These are phyloP conservation scores for Fusarium sp. DNA, from an alignment of 2,329 filamentous ascomycete genomes.

Conservation along the genomic window DNA sequence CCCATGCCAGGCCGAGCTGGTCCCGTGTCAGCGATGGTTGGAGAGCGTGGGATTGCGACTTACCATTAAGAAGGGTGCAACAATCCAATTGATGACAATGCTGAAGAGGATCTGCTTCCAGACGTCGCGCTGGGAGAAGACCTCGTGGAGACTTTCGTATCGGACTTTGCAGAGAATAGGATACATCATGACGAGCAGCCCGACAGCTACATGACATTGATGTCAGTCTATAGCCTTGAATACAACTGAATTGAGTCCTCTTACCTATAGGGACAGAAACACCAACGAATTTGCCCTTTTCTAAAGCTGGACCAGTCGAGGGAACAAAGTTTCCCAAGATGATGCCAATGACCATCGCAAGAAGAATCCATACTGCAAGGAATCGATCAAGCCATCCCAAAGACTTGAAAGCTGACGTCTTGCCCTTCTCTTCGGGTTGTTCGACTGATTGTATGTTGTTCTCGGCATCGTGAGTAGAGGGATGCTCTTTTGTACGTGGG, in stretches of 20 bases:
- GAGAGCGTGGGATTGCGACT: slow-evolving; percentile 33
- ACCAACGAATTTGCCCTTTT: slow-evolving; percentile 78
- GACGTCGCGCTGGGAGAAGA: slow-evolving; percentile 69
- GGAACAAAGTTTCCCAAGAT: slow-evolving; percentile 81
- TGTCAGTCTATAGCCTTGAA: not conserved
- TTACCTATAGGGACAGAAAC: slow-evolving; percentile 74
- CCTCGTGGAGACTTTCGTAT: slow-evolving; percentile 77
- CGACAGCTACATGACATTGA: slow-evolving; percentile 66
- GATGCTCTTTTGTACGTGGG: slow-evolving; percentile 1
- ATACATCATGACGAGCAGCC: slow-evolving; percentile 92
- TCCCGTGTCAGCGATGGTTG: slow-evolving; percentile 12
- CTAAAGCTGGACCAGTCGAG: slow-evolving; percentile 68
- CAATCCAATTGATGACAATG: slow-evolving; percentile 82
- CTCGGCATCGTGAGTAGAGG: slow-evolving; percentile 18
- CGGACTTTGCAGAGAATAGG: slow-evolving; percentile 89
- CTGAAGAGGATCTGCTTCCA: slow-evolving; percentile 87
- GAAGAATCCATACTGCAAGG: slow-evolving; percentile 78
- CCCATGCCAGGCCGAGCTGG: slow-evolving; percentile 74
- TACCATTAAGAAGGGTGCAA: slow-evolving; percentile 86
- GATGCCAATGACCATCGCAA: slow-evolving; percentile 81
- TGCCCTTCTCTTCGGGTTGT: not conserved
- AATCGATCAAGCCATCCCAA: slow-evolving; percentile 71
- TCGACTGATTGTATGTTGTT: not conserved
- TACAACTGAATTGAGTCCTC: not conserved
- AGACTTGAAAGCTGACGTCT: slow-evolving; percentile 60